Conservation (phyloP, 805 yeast species). For the Hanseniaspora jakobsenii region DNA sequence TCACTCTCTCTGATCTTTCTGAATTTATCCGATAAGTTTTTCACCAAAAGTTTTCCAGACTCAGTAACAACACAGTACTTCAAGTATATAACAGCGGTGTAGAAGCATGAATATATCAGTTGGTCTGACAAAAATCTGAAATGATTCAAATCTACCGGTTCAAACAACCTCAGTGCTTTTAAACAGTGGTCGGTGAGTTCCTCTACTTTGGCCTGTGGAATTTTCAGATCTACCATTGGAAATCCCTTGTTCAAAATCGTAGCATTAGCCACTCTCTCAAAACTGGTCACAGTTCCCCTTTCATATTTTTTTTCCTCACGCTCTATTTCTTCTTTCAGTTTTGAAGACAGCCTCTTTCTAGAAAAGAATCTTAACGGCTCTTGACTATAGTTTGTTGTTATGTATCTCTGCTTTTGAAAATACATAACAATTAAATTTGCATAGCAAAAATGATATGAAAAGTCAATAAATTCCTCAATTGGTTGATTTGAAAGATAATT, state of each 20-base stretch:
- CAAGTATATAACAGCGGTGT: constrained; percentile 18
- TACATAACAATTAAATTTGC: constrained; percentile 36
- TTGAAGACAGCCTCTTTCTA: constrained; percentile 15
- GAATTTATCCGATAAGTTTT: constrained; percentile 20
- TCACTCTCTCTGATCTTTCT: constrained; percentile 22
- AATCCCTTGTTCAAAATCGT: constrained; percentile 15
- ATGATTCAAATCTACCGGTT: constrained; percentile 18
- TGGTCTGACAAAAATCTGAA: constrained; percentile 22
- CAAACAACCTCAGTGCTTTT: constrained; percentile 18
- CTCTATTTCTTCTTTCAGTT: constrained; percentile 7
- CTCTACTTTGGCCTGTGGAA: constrained; percentile 17
- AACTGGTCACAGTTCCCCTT: not conserved
- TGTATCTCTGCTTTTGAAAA: constrained; percentile 18
- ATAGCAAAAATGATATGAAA: constrained; percentile 52
- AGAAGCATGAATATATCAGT: constrained; percentile 19
- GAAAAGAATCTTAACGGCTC: constrained; percentile 6
- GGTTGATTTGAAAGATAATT: constrained; percentile 56
- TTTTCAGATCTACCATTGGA: constrained; percentile 19
- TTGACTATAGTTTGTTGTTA: not conserved
- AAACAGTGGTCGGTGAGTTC: constrained; percentile 18
- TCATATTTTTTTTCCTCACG: not conserved
- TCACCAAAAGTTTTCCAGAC: constrained; percentile 16
- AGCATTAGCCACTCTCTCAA: constrained; percentile 16
- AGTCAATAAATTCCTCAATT: constrained; percentile 59
- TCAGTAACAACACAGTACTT: constrained; percentile 15